These are phyloP conservation scores for Nicotiana noctiflora DNA, from an alignment of 257 asterid species.

Conservation along the genomic window DNA sequence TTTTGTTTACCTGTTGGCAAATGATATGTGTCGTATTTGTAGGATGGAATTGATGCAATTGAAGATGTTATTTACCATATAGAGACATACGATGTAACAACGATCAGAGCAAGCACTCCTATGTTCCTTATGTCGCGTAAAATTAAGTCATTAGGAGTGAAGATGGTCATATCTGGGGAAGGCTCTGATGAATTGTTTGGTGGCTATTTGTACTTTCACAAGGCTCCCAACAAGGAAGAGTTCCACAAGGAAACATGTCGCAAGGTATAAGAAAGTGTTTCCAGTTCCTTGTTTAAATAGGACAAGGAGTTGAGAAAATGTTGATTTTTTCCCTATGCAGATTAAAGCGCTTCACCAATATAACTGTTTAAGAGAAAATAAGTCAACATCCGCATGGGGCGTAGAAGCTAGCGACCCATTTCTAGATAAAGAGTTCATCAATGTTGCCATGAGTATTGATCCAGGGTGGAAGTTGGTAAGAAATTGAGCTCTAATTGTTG, in stretches of 20 bases:
- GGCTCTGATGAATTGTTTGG: conserved; percentile 94
- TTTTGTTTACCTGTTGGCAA: not conserved
- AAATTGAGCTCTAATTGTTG: not conserved
- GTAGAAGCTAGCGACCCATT: conserved; percentile 90
- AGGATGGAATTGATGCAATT: conserved; percentile 96
- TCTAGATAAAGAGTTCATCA: conserved; percentile 41
- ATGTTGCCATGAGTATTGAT: conserved; percentile 85
- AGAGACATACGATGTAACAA: conserved; percentile 66
- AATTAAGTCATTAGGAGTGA: conserved; percentile 87
- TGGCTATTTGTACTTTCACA: conserved; percentile 35
- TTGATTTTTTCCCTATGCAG: conserved; percentile 31
- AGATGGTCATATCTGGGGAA: conserved; percentile 94
- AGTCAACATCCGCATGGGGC: conserved; percentile 96
- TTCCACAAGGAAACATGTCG: conserved; percentile 78
- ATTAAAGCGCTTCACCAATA: conserved; percentile 89
- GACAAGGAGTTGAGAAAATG: not conserved
- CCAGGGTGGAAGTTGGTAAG: conserved; percentile 88
- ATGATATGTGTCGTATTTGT: not conserved
- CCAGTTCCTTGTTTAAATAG: not conserved
- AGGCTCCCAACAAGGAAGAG: conserved; percentile 72
- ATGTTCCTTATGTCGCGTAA: conserved; percentile 96
- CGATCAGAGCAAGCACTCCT: conserved; percentile 88
- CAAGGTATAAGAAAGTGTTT: conserved; percentile 40
- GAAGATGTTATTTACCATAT: conserved; percentile 89
- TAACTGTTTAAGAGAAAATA: conserved; percentile 86